A percentile compares a stretch with the other conserved stretches of the same genome.
Conservation (phyloP, 2,329 filamentous ascomycete species). For the Daldinia eschscholtzii region DNA sequence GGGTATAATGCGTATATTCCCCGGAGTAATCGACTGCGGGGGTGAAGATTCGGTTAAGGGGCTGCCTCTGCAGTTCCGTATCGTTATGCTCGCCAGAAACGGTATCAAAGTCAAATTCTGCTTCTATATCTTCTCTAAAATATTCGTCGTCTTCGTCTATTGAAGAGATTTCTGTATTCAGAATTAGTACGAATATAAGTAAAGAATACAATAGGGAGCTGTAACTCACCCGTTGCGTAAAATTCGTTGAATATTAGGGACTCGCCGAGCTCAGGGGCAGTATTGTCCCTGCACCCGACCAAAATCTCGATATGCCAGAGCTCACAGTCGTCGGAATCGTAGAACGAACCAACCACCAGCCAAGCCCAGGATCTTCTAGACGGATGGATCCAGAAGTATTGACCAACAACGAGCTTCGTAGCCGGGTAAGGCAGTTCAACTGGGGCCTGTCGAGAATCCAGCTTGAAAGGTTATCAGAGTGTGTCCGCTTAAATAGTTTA, state of each 20-base stretch:
- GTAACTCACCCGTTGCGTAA: constrained; percentile 22
- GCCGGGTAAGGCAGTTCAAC: constrained; percentile 59
- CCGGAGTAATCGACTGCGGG: background rate
- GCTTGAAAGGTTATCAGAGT: constrained; percentile 37
- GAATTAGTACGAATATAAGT: background rate
- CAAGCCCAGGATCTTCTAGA: constrained; percentile 59
- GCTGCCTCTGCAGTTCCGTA: background rate
- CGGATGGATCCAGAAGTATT: constrained; percentile 55
- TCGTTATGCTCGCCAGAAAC: background rate
- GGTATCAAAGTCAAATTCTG: background rate
- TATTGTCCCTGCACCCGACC: constrained; percentile 45
- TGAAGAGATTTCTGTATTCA: background rate
- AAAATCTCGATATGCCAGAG: constrained; percentile 64
- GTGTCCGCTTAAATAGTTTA: background rate
- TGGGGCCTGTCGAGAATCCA: constrained; percentile 45
- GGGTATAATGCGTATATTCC: background rate
- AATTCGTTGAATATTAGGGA: constrained; percentile 8
- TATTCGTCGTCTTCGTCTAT: background rate
- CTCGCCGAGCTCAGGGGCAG: constrained; percentile 18
- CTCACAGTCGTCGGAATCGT: constrained; percentile 56
- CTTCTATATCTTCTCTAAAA: background rate
- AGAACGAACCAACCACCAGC: constrained; percentile 62
- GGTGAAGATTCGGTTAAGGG: background rate
- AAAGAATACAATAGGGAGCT: background rate
- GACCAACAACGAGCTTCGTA: constrained; percentile 60